These are phyloP conservation scores for Maudiozyma turicensis DNA, from an alignment of 805 yeast species.

Conservation along the genomic window DNA sequence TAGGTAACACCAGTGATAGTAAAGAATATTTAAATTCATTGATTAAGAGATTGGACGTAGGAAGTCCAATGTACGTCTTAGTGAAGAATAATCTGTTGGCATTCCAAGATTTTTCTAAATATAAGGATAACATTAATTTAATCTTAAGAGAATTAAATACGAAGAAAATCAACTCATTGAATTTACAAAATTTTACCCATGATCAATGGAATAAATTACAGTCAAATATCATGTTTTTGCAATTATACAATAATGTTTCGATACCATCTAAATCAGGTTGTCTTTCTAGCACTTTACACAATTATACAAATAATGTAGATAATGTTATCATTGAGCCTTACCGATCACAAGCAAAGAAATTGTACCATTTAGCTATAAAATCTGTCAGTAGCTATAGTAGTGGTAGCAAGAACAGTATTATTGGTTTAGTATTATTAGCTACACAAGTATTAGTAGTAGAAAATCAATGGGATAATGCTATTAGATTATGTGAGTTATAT, in stretches of 20 bases:
- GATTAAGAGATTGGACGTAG: conserved; percentile 18
- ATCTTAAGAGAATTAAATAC: conserved; percentile 28
- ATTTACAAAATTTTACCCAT: conserved; percentile 15
- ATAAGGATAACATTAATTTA: conserved; percentile 23
- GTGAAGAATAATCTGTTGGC: conserved; percentile 27
- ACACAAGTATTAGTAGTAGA: conserved; percentile 22
- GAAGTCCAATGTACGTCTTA: conserved; percentile 24
- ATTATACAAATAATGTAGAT: conserved; percentile 16
- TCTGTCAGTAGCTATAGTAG: conserved; percentile 15
- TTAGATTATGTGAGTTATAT: conserved; percentile 18
- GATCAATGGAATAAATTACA: conserved; percentile 20
- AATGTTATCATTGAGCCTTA: conserved; percentile 22
- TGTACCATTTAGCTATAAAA: conserved; percentile 16
- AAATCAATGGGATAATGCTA: conserved; percentile 24
- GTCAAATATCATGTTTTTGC: conserved; percentile 16
- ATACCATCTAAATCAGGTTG: conserved; percentile 11
- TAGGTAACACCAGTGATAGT: conserved; percentile 32
- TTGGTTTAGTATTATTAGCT: conserved; percentile 19
- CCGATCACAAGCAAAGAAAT: conserved; percentile 23
- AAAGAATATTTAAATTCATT: conserved; percentile 28
- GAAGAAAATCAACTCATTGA: conserved; percentile 15
- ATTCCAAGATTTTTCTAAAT: conserved; percentile 24
- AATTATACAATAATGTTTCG: conserved; percentile 19
- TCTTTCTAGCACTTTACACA: conserved; percentile 17
- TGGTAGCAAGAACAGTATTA: conserved; percentile 7